These are phyloP conservation scores for Fraxinus floribunda DNA, from an alignment of 305 asterid species.

Conservation along the genomic window DNA sequence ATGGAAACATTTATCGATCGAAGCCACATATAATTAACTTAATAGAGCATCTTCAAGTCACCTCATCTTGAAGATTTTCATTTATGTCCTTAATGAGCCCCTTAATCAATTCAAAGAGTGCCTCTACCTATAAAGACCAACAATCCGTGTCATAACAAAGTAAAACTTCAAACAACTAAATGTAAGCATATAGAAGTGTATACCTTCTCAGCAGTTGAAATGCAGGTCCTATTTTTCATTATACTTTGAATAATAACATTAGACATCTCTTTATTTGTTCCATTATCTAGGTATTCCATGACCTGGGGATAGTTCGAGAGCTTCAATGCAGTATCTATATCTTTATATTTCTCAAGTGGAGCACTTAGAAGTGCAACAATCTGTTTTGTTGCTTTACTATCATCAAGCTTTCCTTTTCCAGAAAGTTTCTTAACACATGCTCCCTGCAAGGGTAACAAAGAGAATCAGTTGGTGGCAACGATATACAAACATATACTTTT, in stretches of 20 bases:
- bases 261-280: constrained; percentile 90
- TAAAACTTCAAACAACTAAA: constrained; percentile 21
- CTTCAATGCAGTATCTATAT: constrained; percentile 85
- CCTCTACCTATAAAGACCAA: constrained; percentile 67
- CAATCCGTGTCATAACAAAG: constrained; percentile 29
- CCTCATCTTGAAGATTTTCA: constrained; percentile 71
- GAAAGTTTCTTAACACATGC: constrained; percentile 80
- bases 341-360: constrained; percentile 91
- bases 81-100: constrained; percentile 78
- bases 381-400: constrained; percentile 82
- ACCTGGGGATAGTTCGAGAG: constrained; percentile 84
- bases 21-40: constrained; percentile 13
- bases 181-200: constrained; percentile 16
- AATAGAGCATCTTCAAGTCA: constrained; percentile 30
- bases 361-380: constrained; percentile 93
- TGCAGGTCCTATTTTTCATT: constrained; percentile 71
- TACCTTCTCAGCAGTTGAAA: constrained; percentile 94
- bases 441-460: constrained; percentile 61
- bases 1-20: neutral
- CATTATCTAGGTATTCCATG: constrained; percentile 76
- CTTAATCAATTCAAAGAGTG: constrained; percentile 79
- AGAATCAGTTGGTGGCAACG: constrained; percentile 20
- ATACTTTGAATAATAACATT: constrained; percentile 82
- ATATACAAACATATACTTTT: neutral
- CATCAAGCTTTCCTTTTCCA: constrained; percentile 78